Evolutionary conservation across 441 rosid species (phyloP).

Genomic region (Syzygium malaccense): DNA sequence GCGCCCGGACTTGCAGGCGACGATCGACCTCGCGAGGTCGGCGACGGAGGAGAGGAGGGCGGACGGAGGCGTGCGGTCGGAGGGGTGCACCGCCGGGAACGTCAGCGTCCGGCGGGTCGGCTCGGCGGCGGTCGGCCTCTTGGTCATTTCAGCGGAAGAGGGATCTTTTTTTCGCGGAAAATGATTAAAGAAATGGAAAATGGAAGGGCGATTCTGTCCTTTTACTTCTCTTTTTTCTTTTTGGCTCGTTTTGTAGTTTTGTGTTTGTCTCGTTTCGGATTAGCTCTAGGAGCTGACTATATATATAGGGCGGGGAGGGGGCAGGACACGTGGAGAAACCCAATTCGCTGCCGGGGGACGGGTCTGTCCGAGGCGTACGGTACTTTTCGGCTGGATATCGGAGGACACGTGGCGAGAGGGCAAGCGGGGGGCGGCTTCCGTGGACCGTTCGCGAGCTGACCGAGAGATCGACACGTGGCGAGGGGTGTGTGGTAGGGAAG

Average conservation of each 20-base stretch:
- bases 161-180: neutral
- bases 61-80: constrained; percentile 30
- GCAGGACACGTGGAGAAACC: neutral
- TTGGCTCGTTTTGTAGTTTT: neutral
- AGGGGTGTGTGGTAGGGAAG: neutral
- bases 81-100: constrained; percentile 60
- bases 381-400: neutral
- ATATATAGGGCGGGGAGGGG: neutral
- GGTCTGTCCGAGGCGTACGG: neutral
- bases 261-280: neutral
- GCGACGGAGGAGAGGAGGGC: constrained; percentile 50
- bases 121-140: constrained; percentile 7
- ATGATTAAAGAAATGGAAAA: neutral
- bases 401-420: neutral
- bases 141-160: constrained; percentile 33
- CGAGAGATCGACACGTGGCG: neutral
- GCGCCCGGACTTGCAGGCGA: constrained; percentile 26
- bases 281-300: neutral
- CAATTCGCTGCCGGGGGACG: neutral
- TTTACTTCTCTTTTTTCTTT: no score
- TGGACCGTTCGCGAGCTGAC: neutral
- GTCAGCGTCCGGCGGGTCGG: constrained; percentile 54
- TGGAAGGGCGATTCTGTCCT: neutral
- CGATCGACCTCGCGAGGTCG: constrained; percentile 32
- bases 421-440: neutral